Conservation (phyloP, 75 land plant species). For the Larix kaempferi region DNA sequence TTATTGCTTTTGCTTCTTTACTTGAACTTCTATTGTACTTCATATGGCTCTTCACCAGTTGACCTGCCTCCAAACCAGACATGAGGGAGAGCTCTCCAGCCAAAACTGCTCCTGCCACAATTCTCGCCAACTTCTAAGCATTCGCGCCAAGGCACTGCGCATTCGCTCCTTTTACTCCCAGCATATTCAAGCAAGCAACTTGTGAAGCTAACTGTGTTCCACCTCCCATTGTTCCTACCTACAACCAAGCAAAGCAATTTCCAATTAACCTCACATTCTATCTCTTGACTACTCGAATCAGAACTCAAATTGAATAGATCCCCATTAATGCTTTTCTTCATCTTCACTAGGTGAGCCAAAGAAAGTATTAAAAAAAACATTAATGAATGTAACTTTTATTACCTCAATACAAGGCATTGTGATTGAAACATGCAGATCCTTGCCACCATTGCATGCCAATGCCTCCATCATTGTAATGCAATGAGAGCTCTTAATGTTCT, state of each 20-base stretch:
- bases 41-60: slow-evolving; percentile 87
- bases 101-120: slow-evolving; percentile 79
- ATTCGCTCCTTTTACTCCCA: slow-evolving; percentile 55
- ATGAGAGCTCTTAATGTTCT: slow-evolving; percentile 81
- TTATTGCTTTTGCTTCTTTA: too few relatives aligned
- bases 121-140: slow-evolving; percentile 57
- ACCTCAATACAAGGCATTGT: slow-evolving; percentile 47
- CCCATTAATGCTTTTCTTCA: too few relatives aligned
- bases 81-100: slow-evolving; percentile 85
- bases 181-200: slow-evolving; percentile 71
- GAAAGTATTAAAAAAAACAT: too few relatives aligned
- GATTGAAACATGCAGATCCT: slow-evolving; percentile 66
- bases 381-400: too few relatives aligned
- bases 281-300: too few relatives aligned
- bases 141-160: slow-evolving; percentile 47
- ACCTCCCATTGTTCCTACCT: slow-evolving; percentile 94
- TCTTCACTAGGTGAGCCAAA: too few relatives aligned
- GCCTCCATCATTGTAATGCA: slow-evolving; percentile 76
- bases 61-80: slow-evolving; percentile 95
- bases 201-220: slow-evolving; percentile 90
- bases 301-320: too few relatives aligned
- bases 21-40: slow-evolving; percentile 58
- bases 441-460: slow-evolving; percentile 41
- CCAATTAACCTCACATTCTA: too few relatives aligned
- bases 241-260: not conserved